Conservation (phyloP, 2,329 filamentous ascomycete species). For the Beauveria medogensis region DNA sequence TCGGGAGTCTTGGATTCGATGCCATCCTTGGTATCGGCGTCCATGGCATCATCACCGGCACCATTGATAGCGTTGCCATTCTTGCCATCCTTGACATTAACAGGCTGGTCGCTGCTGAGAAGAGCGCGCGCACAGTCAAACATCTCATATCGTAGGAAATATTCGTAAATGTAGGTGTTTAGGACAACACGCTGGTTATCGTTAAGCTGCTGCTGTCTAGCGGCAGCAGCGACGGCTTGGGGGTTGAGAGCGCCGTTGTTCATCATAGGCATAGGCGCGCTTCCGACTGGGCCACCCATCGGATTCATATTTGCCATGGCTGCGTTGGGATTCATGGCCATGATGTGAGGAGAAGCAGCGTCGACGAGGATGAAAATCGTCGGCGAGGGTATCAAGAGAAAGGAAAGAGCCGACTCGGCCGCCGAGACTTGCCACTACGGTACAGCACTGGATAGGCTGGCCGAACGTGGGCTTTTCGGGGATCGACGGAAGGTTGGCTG, state of each 20-base stretch:
- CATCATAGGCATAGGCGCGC: conserved; percentile 56
- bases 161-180: conserved; percentile 87
- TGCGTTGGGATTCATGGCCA: conserved; percentile 50
- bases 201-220: conserved; percentile 33
- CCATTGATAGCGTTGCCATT: conserved; percentile 63
- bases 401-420: conserved; percentile 22
- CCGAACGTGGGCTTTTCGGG: conserved; percentile 24
- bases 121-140: conserved; percentile 74
- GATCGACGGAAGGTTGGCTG: conserved; percentile 1
- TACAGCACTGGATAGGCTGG: conserved; percentile 23
- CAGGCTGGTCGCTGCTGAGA: conserved; percentile 55
- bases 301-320: conserved; percentile 62
- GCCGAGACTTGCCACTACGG: conserved; percentile 26
- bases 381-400: conserved; percentile 13
- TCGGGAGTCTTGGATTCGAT: conserved; percentile 65
- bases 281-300: conserved; percentile 60
- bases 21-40: conserved; percentile 75
- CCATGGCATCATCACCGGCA: conserved; percentile 66
- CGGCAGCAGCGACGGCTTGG: conserved; percentile 25
- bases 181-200: conserved; percentile 49
- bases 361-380: not conserved
- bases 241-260: conserved; percentile 43
- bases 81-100: conserved; percentile 63
- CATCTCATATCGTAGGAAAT: conserved; percentile 80
- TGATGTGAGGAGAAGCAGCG: conserved; percentile 12